phyloP scores from a whole-genome alignment of 1,139 yeast genomes.

The Kurtzmaniella quercitrusa region DNA sequence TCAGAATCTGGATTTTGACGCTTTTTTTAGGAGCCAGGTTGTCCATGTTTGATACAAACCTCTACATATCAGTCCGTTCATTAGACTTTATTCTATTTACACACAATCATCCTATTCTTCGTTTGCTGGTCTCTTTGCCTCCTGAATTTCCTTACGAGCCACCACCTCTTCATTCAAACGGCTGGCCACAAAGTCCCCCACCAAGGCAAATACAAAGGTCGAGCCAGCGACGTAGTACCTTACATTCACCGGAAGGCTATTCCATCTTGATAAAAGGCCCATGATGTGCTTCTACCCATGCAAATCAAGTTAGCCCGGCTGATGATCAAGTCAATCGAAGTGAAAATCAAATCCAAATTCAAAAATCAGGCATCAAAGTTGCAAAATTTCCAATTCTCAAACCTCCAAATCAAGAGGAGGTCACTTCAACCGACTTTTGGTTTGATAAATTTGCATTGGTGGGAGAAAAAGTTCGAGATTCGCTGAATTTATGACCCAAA shows the following conservation, averaged over 20 bases:
- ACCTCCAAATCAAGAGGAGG: not conserved
- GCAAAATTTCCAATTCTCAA: not conserved
- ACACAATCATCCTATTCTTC: not conserved
- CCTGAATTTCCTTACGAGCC: constrained; percentile 17
- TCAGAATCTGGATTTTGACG: too few relatives aligned
- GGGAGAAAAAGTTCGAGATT: too few relatives aligned
- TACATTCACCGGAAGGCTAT: constrained; percentile 45
- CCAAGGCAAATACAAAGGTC: constrained; percentile 47
- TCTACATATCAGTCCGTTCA: too few relatives aligned
- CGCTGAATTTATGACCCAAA: not conserved
- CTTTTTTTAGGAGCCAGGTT: too few relatives aligned
- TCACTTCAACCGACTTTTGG: too few relatives aligned
- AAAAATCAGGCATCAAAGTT: not conserved
- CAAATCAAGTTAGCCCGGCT: not conserved
- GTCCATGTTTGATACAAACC: too few relatives aligned
- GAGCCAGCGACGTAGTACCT: constrained; percentile 53
- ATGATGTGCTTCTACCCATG: constrained; percentile 11
- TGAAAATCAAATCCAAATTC: not conserved
- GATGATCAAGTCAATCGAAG: not conserved
- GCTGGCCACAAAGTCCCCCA: constrained; percentile 48
- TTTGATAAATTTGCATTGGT: too few relatives aligned
- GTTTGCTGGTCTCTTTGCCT: not conserved
- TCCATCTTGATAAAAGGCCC: constrained; percentile 45
- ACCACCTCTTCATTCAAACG: constrained; percentile 39
- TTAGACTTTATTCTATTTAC: not conserved